A percentile compares a stretch with the other conserved stretches of the same genome.
Conservation (phyloP, 2,329 filamentous ascomycete genomes). For the Clarireedia monteithiana region DNA sequence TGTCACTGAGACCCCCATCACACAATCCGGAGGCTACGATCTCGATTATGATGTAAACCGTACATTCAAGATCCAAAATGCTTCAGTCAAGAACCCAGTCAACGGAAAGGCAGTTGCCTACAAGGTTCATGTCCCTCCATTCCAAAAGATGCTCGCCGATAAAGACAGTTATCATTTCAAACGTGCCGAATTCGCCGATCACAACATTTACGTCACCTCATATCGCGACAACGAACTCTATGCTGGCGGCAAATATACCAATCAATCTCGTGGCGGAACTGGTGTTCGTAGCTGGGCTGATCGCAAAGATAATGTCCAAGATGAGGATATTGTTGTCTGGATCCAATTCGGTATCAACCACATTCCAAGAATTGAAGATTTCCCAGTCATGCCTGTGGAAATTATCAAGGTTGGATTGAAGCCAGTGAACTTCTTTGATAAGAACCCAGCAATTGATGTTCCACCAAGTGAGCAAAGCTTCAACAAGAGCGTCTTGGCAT, state of each 20-base stretch:
- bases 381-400: constrained; percentile 62
- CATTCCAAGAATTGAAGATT: constrained; percentile 56
- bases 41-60: constrained; percentile 40
- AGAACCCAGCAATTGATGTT: constrained; percentile 44
- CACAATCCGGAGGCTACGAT: constrained; percentile 39
- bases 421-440: constrained; percentile 45
- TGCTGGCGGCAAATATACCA: constrained; percentile 47
- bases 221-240: constrained; percentile 45
- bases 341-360: constrained; percentile 55
- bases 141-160: constrained; percentile 49
- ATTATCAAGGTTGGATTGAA: constrained; percentile 40
- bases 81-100: constrained; percentile 41
- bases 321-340: constrained; percentile 50
- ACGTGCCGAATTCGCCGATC: constrained; percentile 46
- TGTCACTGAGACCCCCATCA: constrained; percentile 39
- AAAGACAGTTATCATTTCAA: constrained; percentile 39
- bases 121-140: constrained; percentile 47
- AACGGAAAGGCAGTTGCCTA: constrained; percentile 48
- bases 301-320: constrained; percentile 40
- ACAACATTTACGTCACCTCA: constrained; percentile 48
- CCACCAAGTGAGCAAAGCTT: constrained; percentile 37
- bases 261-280: constrained; percentile 45
- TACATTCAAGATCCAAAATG: constrained; percentile 51
- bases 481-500: constrained; percentile 30
- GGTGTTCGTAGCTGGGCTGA: constrained; percentile 47